phyloP scores from a whole-genome alignment of 306 rosid genomes.

The Quercus cerris region DNA sequence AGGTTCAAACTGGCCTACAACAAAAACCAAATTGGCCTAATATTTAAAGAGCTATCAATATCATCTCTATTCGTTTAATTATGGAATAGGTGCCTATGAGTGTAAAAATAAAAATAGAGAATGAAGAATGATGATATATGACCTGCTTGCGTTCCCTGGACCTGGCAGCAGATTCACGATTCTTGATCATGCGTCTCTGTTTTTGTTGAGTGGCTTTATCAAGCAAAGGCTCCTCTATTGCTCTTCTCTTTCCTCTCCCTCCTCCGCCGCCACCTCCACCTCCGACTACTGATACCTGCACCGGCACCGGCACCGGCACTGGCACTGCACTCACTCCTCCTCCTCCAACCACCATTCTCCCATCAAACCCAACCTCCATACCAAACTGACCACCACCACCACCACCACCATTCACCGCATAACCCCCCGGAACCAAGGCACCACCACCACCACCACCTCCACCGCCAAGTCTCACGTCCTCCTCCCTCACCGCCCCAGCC shows the following conservation, averaged over 20 bases:
- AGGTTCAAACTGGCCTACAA: too few relatives aligned
- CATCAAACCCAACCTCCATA: conserved; percentile 34
- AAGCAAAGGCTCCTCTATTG: conserved; percentile 45
- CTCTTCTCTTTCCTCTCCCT: conserved; percentile 66
- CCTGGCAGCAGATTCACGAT: conserved; percentile 91
- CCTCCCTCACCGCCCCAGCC: conserved; percentile 54
- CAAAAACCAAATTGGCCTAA: too few relatives aligned
- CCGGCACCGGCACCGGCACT: background rate
- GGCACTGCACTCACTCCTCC: conserved; percentile 20
- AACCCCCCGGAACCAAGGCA: conserved; percentile 7
- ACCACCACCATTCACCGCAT: conserved; percentile 3
- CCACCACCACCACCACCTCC: background rate
- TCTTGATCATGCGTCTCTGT: conserved; percentile 86
- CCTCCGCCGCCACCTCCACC: background rate
- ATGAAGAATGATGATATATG: too few relatives aligned
- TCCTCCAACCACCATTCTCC: conserved; percentile 18
- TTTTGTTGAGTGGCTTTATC: conserved; percentile 82
- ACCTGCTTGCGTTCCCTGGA: conserved; percentile 96
- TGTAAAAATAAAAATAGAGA: too few relatives aligned
- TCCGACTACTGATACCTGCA: background rate
- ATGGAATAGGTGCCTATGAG: too few relatives aligned
- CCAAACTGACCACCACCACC: conserved; percentile 31
- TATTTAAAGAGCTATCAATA: too few relatives aligned
- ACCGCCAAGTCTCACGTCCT: conserved; percentile 39
- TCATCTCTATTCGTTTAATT: too few relatives aligned